phyloP scores from a whole-genome alignment of 495 filamentous ascomycete genomes.

The Aeminium ludgeri region DNA sequence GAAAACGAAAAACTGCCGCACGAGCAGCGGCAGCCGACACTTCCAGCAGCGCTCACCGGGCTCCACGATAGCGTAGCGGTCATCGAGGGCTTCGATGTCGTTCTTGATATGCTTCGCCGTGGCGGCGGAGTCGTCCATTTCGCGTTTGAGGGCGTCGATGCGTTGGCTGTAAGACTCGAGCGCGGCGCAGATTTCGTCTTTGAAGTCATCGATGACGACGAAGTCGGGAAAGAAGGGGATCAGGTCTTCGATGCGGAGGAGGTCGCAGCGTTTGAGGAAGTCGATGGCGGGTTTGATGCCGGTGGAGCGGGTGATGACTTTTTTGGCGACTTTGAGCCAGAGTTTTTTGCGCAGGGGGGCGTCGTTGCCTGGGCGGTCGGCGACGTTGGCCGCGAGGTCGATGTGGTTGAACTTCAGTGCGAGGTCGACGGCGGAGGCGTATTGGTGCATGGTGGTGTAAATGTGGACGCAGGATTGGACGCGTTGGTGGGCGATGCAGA shows the following conservation, averaged over 20 bases:
- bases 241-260: conserved; percentile 86
- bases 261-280: conserved; percentile 77
- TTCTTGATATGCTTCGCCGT: conserved; percentile 78
- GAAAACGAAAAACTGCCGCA: conserved; percentile 91
- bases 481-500: conserved; percentile 85
- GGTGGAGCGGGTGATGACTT: conserved; percentile 67
- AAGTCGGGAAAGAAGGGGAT: conserved; percentile 99
- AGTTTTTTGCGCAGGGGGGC: conserved; percentile 75
- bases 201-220: conserved; percentile 97
- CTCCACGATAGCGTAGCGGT: conserved; percentile 88
- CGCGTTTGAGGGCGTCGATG: conserved; percentile 75
- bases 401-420: conserved; percentile 77
- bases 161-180: conserved; percentile 80
- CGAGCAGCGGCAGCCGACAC: conserved; percentile 69
- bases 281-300: conserved; percentile 92
- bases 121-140: conserved; percentile 84
- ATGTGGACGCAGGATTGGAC: conserved; percentile 90
- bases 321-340: conserved; percentile 85
- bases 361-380: conserved; percentile 63
- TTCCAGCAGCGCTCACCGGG: conserved; percentile 86
- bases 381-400: conserved; percentile 72
- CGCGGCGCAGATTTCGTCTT: conserved; percentile 88
- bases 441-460: conserved; percentile 88
- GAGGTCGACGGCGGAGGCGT: conserved; percentile 78
- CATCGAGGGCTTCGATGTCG: conserved; percentile 69